Evolutionary conservation across 768 basidiomycete species (phyloP), one percentile per base, ranked within the genome.

Genomic region (Macrolepiota albuminosa): DNA sequence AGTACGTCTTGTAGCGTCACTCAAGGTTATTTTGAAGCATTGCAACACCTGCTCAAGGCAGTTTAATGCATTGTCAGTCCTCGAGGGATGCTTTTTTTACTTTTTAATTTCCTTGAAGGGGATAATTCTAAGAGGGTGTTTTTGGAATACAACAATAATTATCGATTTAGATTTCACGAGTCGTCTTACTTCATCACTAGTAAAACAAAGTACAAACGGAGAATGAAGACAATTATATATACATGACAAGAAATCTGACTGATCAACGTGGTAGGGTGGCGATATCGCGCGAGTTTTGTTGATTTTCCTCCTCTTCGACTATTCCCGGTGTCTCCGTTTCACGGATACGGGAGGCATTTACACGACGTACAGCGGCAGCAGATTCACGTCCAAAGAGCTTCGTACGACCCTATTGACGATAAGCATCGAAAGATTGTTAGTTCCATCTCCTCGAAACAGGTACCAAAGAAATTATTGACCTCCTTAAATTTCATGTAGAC

Each of bases 401-500:
- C n/a, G 81, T 84, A 43, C 88, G 84, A 42, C 88, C 87, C 86
- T 87, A 65, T 31, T 39, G 16, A 36, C 34, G 29, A 37, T 34
- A n/a, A 21, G 24, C n/a, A 7, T 54, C n/a, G 39, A 36, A 33
- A 63, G 16, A 33, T 49, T 3, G 33, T 48, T 37, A 63, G 34
- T 39, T 54, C 4, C 0, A 42, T 37, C 24, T 51, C 21, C 53
- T 13, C 4, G 37, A 18, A 16, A 31, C 26, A 54, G 3, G 26
- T 56, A 8, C 13, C 7, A 7, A 26, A 34, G 56, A 24, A 10
- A 13, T 18, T 26, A 66, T 72, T 58, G 61, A 80, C 84, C 76
- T 85, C 83, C 55, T 66, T 77, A 67, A 72, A 90, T 73, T 92
- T 92, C 77, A 90, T 74, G 64, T 73, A 81, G 54, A 89, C 68